Percentiles rank a stretch among this genome's conserved stretches.
Conservation (phyloP, 2,329 filamentous ascomycete genomes). For the Diaporthe sp. region DNA sequence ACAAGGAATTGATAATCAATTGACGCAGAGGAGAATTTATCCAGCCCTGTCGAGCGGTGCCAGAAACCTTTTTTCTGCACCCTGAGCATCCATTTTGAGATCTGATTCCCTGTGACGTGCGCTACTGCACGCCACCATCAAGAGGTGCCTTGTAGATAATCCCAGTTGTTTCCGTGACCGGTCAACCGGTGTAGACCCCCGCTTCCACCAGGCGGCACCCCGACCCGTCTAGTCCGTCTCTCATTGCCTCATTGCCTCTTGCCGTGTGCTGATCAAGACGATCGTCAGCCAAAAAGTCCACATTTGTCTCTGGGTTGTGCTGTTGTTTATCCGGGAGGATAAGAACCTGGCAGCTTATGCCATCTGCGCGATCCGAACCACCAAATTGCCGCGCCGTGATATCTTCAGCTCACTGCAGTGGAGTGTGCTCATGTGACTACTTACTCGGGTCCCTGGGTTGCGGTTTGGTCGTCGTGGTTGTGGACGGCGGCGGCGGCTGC, state of each 20-base stretch:
- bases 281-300: constrained; percentile 9
- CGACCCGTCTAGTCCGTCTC: constrained; percentile 1
- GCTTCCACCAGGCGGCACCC: not conserved
- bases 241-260: constrained; percentile 1
- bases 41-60: not conserved
- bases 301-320: not conserved
- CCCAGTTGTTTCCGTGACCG: constrained; percentile 25
- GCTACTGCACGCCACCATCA: constrained; percentile 9
- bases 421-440: constrained; percentile 31
- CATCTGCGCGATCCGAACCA: constrained; percentile 2
- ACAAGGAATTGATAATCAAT: constrained; percentile 18
- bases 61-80: not conserved
- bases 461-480: constrained; percentile 20
- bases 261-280: constrained; percentile 26
- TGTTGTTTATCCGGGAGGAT: not conserved
- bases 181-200: constrained; percentile 10
- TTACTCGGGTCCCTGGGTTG: constrained; percentile 33
- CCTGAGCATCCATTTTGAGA: not conserved
- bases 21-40: not conserved
- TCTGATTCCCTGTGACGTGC: constrained; percentile 21
- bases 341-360: not conserved
- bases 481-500: not conserved
- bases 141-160: constrained; percentile 5
- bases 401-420: constrained; percentile 1
- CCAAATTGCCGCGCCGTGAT: not conserved